A percentile compares a stretch with the other conserved stretches of the same genome.
Conservation (phyloP, 2,329 filamentous ascomycete genomes). For the Saccharata proteae region DNA sequence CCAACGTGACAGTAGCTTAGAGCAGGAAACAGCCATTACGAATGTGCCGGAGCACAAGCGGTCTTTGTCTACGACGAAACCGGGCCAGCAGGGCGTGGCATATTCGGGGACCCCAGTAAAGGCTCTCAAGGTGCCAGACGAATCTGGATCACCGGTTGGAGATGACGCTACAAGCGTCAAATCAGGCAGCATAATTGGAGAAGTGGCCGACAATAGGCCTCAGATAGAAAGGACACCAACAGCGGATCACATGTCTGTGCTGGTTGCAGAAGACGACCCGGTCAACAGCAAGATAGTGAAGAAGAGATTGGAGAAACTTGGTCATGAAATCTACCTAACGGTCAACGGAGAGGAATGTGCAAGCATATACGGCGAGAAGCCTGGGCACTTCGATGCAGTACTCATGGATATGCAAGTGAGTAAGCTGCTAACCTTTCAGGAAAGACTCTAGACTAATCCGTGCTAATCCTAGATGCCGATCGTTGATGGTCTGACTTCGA, state of each 20-base stretch:
- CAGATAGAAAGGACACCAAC: slow-evolving; percentile 8
- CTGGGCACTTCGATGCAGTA: slow-evolving; percentile 58
- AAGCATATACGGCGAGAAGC: slow-evolving; percentile 51
- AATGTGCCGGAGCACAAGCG: slow-evolving; percentile 29
- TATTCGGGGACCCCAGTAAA: slow-evolving; percentile 31
- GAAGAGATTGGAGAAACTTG: slow-evolving; percentile 66
- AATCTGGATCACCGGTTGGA: slow-evolving; percentile 12
- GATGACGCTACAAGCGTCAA: slow-evolving; percentile 4
- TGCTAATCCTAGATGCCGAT: slow-evolving; percentile 63
- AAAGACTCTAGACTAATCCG: not conserved
- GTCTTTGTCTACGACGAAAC: slow-evolving; percentile 14
- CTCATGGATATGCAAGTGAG: slow-evolving; percentile 88
- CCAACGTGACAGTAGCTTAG: too few species aligned
- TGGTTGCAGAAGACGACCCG: slow-evolving; percentile 81
- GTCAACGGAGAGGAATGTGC: slow-evolving; percentile 81
- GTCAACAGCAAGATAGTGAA: slow-evolving; percentile 73
- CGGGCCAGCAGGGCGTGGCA: slow-evolving; percentile 7
- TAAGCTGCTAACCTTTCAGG: slow-evolving; percentile 9
- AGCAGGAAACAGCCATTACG: too few species aligned
- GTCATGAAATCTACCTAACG: slow-evolving; percentile 60
- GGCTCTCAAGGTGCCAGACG: slow-evolving; percentile 36
- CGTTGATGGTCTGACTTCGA: slow-evolving; percentile 69
- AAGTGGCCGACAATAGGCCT: slow-evolving; percentile 14
- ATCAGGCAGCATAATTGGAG: slow-evolving; percentile 18
- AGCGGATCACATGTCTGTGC: slow-evolving; percentile 45